Evolutionary conservation across 257 asterid species (phyloP), one percentile per base, ranked within the genome.

Genomic region (Fraxinus pennsylvanica): DNA sequence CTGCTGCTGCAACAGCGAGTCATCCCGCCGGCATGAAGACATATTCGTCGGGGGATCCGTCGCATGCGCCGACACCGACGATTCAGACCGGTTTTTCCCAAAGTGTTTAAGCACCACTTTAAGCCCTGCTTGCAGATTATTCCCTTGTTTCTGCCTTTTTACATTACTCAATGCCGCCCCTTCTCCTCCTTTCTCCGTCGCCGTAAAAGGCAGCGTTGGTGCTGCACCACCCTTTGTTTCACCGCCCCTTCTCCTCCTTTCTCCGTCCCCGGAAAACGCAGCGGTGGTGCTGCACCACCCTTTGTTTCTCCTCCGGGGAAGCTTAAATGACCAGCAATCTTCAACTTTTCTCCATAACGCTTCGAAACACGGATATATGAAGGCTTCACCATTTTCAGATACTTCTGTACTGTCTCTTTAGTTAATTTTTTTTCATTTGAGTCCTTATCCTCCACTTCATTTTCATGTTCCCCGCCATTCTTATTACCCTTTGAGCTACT

Each of bases 31-130:
- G 76, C 82, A 85, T 13, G 96, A 78, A 43, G 78, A 43, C 9
- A 50, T 38, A 35, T 65, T 80, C 36, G 21, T 70, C 17, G 86
- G 82, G 6, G 84, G 83, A 61, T 61, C 30, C n/a, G 78, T 80
- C 14, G 88, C 72, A 65, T 83, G 85, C 25, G 80, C 66, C 38
- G 36, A 85, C 67, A 88, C 32, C 68, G 92, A 81, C 4, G 97
- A 88, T 3, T 96, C 94, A 5, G 98, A 91, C 80, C 94, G 87
- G 81, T 96, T 94, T 78, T 94, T 94, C 10, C 94, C 93, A 76
- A 93, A 75, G 67, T 82, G 92, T 79, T 88, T 90, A 6, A 90
- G 71, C 66, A 90, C 97, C 0, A 87, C 92, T 17, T 85, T 84
- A 27, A 91, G 75, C 73, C 98, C 96, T 13, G 97, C 89, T 33